Percentiles rank a stretch among this genome's conserved stretches.
Evolutionary conservation across 2,329 filamentous ascomycete species (phyloP).

Genomic region (Elsinoe necatrix): DNA sequence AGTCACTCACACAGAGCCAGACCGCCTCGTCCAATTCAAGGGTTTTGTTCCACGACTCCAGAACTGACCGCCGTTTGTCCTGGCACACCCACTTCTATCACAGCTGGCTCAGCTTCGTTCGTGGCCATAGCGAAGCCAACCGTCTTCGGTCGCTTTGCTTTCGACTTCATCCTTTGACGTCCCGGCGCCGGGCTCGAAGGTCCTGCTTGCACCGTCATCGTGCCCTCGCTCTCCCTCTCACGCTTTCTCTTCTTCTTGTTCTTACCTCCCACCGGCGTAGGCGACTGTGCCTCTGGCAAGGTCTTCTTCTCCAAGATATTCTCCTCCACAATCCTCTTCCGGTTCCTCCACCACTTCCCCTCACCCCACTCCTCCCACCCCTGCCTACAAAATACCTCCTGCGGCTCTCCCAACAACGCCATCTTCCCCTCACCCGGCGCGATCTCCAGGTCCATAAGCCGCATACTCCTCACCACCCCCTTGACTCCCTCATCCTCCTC

Average conservation of each 20-base stretch:
- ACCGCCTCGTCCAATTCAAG: background rate
- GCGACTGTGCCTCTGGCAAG: no score
- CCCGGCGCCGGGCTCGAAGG: background rate
- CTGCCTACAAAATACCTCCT: conserved; percentile 39
- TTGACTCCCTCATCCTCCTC: conserved; percentile 52
- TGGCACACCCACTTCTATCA: background rate
- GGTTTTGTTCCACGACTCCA: background rate
- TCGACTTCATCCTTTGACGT: conserved; percentile 21
- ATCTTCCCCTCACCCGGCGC: conserved; percentile 31
- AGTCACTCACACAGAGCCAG: no score
- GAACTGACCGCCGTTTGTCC: background rate
- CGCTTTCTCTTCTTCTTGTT: conserved; percentile 1
- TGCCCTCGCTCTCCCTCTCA: background rate
- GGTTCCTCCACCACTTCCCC: conserved; percentile 27
- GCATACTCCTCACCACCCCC: conserved; percentile 50
- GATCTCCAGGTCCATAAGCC: conserved; percentile 37
- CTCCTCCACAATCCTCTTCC: conserved; percentile 28
- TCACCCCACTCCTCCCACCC: conserved; percentile 21
- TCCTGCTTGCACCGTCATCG: background rate
- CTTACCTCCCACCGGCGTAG: background rate
- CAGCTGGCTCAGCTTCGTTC: background rate
- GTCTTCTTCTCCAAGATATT: background rate
- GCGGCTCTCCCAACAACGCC: conserved; percentile 33
- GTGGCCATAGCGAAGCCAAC: conserved; percentile 22
- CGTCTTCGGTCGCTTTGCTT: conserved; percentile 30